Percentiles rank a stretch among this genome's conserved stretches.
phyloP scores from a whole-genome alignment of 768 basidiomycete genomes.

The Podaxis pistillaris region DNA sequence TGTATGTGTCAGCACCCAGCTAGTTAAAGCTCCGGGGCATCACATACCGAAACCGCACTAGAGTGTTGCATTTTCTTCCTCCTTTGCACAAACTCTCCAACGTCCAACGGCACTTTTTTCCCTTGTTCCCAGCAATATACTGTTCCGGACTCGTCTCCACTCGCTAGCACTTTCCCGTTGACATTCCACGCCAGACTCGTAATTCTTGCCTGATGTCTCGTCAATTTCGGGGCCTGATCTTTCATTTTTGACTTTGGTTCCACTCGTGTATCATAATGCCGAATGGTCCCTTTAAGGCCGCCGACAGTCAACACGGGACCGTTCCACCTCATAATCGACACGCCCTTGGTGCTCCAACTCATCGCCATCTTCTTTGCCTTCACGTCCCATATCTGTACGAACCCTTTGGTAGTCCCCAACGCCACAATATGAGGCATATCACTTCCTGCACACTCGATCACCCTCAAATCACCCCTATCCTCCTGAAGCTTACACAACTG shows the following conservation, averaged over 20 bases:
- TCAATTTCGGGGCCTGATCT: conserved; percentile 65
- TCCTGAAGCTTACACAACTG: conserved; percentile 52
- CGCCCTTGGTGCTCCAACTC: conserved; percentile 56
- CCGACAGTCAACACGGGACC: conserved; percentile 32
- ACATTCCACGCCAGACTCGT: conserved; percentile 65
- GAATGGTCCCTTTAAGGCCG: conserved; percentile 41
- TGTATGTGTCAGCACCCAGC: conserved; percentile 5
- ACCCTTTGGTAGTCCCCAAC: conserved; percentile 58
- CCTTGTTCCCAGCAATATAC: conserved; percentile 79
- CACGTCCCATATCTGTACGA: conserved; percentile 51
- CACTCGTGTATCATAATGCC: conserved; percentile 71
- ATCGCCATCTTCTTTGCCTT: conserved; percentile 30
- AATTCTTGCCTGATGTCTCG: conserved; percentile 67
- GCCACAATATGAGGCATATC: conserved; percentile 47
- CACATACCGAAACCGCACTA: conserved; percentile 30
- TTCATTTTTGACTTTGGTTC: conserved; percentile 44
- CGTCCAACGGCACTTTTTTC: conserved; percentile 47
- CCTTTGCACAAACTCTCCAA: conserved; percentile 53
- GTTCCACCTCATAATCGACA: conserved; percentile 66
- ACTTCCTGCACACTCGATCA: conserved; percentile 38
- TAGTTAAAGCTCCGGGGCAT: neutral
- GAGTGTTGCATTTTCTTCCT: conserved; percentile 69
- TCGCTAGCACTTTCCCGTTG: conserved; percentile 67
- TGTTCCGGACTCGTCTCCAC: conserved; percentile 72
- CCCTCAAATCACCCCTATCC: conserved; percentile 41